Percentiles rank a stretch among this genome's conserved stretches.
Conservation (phyloP, 352 stramenopile species). For the Pseudoperonospora humuli region DNA sequence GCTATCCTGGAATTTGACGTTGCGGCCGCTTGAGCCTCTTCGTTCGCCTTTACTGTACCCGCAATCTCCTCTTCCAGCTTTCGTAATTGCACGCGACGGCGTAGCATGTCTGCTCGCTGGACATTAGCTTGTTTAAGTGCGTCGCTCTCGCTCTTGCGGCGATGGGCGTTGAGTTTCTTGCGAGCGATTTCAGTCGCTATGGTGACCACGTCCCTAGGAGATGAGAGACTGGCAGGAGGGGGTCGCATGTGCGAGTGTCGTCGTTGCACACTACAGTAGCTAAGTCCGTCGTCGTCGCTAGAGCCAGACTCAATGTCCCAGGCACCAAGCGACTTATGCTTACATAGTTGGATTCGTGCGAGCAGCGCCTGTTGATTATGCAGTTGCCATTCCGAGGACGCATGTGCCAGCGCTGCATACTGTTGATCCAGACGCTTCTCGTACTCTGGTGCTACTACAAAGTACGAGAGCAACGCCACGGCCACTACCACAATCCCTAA, state of each 20-base stretch:
- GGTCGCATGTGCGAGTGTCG: constrained; percentile 19
- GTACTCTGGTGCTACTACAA: constrained; percentile 68
- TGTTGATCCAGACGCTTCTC: constrained; percentile 63
- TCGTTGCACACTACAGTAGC: constrained; percentile 5
- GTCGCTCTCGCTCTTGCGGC: constrained; percentile 68
- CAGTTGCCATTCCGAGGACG: constrained; percentile 20
- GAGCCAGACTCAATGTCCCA: constrained; percentile 45
- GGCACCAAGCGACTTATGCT: constrained; percentile 31
- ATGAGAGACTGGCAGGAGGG: constrained; percentile 8
- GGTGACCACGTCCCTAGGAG: constrained; percentile 7
- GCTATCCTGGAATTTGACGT: constrained; percentile 3
- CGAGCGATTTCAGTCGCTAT: constrained; percentile 12
- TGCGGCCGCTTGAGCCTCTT: constrained; percentile 19
- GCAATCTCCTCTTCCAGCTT: constrained; percentile 70
- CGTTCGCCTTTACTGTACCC: constrained; percentile 54
- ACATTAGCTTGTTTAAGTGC: constrained; percentile 43
- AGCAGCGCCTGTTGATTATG: constrained; percentile 15
- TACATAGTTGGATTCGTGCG: constrained; percentile 23
- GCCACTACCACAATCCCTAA: constrained; percentile 43
- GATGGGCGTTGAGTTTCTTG: constrained; percentile 27
- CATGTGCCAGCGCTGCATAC: constrained; percentile 33
- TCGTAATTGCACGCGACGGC: constrained; percentile 50
- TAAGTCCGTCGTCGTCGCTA: constrained; percentile 32
- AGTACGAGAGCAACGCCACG: constrained; percentile 69
- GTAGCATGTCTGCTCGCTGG: constrained; percentile 53